Conservation (phyloP, 768 basidiomycete species). For the Tricholomella constricta region DNA sequence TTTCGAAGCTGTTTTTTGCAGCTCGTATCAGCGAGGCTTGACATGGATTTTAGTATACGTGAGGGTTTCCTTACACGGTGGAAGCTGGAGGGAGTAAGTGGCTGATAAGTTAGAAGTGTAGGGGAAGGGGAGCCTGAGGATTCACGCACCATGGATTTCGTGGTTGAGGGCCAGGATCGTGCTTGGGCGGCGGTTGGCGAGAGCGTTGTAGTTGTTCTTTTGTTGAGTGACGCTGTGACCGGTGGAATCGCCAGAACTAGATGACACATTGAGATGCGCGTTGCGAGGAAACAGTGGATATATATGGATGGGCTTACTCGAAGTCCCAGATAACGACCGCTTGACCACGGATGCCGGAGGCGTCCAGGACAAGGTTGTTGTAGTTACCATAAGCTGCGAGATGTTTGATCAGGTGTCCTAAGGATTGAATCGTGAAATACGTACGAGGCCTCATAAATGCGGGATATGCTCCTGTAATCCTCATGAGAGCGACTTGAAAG, state of each 20-base stretch:
- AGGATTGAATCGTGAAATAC: neutral
- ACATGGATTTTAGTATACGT: neutral
- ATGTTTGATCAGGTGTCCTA: neutral
- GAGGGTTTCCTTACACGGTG: constrained; percentile 24
- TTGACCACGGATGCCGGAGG: constrained; percentile 18
- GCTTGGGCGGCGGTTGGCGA: constrained; percentile 30
- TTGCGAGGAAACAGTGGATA: neutral
- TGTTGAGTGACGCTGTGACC: constrained; percentile 30
- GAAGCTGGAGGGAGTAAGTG: constrained; percentile 12
- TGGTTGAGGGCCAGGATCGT: constrained; percentile 44
- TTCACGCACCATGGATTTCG: constrained; percentile 33
- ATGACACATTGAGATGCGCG: neutral
- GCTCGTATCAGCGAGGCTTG: neutral
- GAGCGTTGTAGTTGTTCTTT: constrained; percentile 28
- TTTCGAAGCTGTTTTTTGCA: constrained; percentile 24
- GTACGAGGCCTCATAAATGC: constrained; percentile 27
- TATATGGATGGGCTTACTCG: constrained; percentile 26
- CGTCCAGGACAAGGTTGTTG: constrained; percentile 23
- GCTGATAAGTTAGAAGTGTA: constrained; percentile 2
- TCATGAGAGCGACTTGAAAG: constrained; percentile 17
- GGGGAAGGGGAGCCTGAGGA: neutral
- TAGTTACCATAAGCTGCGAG: constrained; percentile 23
- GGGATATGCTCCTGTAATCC: constrained; percentile 22
- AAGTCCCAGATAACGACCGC: constrained; percentile 38
- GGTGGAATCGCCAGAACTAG: constrained; percentile 41